These are phyloP conservation scores for Jamesozyma jinghongensis DNA, from an alignment of 805 yeast genomes.

Conservation along the genomic window DNA sequence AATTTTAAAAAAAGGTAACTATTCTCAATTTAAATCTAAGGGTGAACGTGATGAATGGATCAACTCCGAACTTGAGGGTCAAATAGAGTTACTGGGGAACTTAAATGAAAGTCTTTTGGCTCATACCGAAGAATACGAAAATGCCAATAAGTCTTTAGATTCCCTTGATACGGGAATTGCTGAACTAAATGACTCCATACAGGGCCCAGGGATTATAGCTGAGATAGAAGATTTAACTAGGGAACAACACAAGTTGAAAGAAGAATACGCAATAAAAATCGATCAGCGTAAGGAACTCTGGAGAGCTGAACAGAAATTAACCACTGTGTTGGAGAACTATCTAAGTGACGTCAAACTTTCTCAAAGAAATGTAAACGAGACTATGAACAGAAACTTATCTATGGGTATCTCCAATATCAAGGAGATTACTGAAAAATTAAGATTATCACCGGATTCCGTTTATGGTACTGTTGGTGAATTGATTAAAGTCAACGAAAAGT, in stretches of 20 bases:
- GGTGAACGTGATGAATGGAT: conserved; percentile 65
- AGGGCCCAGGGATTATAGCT: conserved; percentile 28
- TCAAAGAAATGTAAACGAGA: conserved; percentile 53
- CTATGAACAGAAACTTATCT: conserved; percentile 65
- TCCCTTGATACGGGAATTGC: conserved; percentile 26
- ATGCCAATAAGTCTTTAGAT: conserved; percentile 13
- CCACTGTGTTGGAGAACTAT: conserved; percentile 47
- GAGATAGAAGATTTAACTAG: conserved; percentile 29
- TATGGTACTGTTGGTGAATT: conserved; percentile 83
- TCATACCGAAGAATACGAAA: conserved; percentile 4
- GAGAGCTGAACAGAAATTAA: conserved; percentile 67
- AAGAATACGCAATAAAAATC: conserved; percentile 36
- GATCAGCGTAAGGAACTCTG: conserved; percentile 67
- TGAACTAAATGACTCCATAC: conserved; percentile 32
- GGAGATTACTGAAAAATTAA: conserved; percentile 50
- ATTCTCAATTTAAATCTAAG: conserved; percentile 45
- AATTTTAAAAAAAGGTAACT: conserved; percentile 63
- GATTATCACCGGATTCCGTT: conserved; percentile 46
- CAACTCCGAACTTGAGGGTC: conserved; percentile 37
- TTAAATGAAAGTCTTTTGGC: conserved; percentile 14
- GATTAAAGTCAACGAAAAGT: conserved; percentile 70
- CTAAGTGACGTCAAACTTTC: conserved; percentile 47
- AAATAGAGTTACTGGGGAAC: conserved; percentile 23
- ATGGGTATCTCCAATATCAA: conserved; percentile 63
- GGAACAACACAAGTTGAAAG: conserved; percentile 30